Evolutionary conservation across 208 protist genomes (phyloP), one percentile per base, ranked within the genome.

Genomic region (Trypanosoma boissoni): DNA sequence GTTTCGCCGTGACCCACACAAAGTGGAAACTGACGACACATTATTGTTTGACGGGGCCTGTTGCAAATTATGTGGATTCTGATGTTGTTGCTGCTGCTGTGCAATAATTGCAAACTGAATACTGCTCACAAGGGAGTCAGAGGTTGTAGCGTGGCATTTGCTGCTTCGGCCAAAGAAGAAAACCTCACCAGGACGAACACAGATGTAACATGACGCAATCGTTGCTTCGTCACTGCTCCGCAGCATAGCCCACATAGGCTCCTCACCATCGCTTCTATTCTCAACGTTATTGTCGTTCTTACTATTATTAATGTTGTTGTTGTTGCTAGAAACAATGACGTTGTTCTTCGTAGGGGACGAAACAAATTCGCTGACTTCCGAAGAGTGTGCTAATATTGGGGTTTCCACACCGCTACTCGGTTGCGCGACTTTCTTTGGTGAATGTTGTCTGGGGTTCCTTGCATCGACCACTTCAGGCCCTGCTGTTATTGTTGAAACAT

Each of bases 161-260:
- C 82, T 90, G 58, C 89, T 96, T 27, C 89, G 78, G 45, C 89
- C 89, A 56, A 96, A 83, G 21, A 66, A 63, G 61, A 93, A 96
- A 18, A 71, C 64, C 37, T 80, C 75, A 31, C 73, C 76, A 20
- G 83, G 42, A 0, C 64, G 46, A 16, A 79, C 77, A 45, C 67
- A 64, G 42, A 95, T 81, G 49, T 58, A 70, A 28, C 69, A 88
- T 1, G 82, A 85, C n/a, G 83, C 67, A 48, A 95, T 84, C 5
- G 79, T 86, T 24, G 71, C 53, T 66, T 91, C 84, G 44, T 95
- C 88, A 14, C 77, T 73, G 0, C 84, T 92, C 23, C 78, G 60
- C 0, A 95, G 69, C 26, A 92, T 68, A 7, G 83, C 88, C 85
- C 88, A 95, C 31, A 81, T 70, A 9, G 61, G 61, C 16, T 4